Conservation (phyloP, 768 basidiomycete species). For the Lyophyllum decastes region DNA sequence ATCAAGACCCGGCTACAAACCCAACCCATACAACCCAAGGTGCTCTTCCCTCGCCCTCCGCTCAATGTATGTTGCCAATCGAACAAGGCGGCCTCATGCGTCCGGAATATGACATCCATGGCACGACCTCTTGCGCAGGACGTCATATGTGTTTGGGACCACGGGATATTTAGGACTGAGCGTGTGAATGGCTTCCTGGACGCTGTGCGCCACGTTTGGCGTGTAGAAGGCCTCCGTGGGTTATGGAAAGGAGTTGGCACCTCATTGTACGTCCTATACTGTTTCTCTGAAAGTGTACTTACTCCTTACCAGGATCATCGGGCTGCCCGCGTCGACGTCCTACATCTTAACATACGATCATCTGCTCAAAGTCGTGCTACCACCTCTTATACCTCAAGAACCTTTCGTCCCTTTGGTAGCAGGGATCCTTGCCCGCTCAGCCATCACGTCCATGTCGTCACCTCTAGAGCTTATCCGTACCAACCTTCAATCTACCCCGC, state of each 20-base stretch:
- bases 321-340: conserved; percentile 87
- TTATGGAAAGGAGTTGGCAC: conserved; percentile 97
- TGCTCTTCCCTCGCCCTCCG: conserved; percentile 54
- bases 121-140: conserved; percentile 57
- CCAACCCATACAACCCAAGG: conserved; percentile 59
- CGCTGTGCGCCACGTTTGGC: conserved; percentile 77
- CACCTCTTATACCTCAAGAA: conserved; percentile 55
- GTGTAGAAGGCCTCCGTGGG: conserved; percentile 79
- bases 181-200: conserved; percentile 85
- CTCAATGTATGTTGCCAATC: conserved; percentile 73
- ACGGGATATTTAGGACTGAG: conserved; percentile 67
- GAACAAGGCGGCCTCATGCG: conserved; percentile 49
- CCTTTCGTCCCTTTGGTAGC: conserved; percentile 72
- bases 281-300: conserved; percentile 7
- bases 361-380: conserved; percentile 64
- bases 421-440: conserved; percentile 80
- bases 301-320: conserved; percentile 64
- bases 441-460: conserved; percentile 76
- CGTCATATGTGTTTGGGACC: conserved; percentile 81
- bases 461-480: conserved; percentile 94
- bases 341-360: conserved; percentile 98
- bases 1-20: conserved; percentile 97
- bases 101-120: conserved; percentile 78
- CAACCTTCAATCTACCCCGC: conserved; percentile 87
- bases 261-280: conserved; percentile 61